These are phyloP conservation scores for Penicillium arizonense DNA, from an alignment of 495 filamentous ascomycete species.

Conservation along the genomic window DNA sequence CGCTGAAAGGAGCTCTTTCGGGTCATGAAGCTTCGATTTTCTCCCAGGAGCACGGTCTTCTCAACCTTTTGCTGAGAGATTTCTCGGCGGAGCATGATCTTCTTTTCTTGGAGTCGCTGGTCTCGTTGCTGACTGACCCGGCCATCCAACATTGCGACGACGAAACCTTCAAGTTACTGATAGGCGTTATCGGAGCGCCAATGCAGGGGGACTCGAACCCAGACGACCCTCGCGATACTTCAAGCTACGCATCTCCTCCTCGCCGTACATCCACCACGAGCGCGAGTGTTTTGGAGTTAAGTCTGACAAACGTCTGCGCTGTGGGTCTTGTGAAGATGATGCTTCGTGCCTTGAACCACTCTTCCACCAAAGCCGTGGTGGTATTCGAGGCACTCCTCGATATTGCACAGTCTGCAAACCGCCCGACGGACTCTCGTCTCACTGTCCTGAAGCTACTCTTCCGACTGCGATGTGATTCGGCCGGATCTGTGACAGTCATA, in stretches of 20 bases:
- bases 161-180: constrained; percentile 30
- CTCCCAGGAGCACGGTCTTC: constrained; percentile 35
- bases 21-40: constrained; percentile 40
- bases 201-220: constrained; percentile 35
- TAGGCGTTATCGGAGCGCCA: constrained; percentile 34
- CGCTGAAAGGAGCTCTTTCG: constrained; percentile 64
- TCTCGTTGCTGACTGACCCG: constrained; percentile 42
- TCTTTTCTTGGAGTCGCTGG: constrained; percentile 48
- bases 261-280: constrained; percentile 33
- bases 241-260: constrained; percentile 21
- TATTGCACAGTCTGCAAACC: constrained; percentile 38
- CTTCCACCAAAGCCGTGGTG: constrained; percentile 36
- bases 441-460: constrained; percentile 82
- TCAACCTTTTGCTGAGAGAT: constrained; percentile 40
- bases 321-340: constrained; percentile 45
- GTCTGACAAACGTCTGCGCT: constrained; percentile 42
- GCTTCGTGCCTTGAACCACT: constrained; percentile 40
- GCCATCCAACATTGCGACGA: constrained; percentile 31
- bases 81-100: constrained; percentile 48
- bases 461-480: constrained; percentile 76
- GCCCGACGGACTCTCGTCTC: constrained; percentile 65
- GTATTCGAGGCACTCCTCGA: constrained; percentile 38
- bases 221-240: constrained; percentile 20
- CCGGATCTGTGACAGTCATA: constrained; percentile 67
- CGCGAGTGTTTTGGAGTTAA: constrained; percentile 33